Evolutionary conservation across 2,329 filamentous ascomycete genomes (phyloP).

Genomic region (Achaetomium macrosporum): DNA sequence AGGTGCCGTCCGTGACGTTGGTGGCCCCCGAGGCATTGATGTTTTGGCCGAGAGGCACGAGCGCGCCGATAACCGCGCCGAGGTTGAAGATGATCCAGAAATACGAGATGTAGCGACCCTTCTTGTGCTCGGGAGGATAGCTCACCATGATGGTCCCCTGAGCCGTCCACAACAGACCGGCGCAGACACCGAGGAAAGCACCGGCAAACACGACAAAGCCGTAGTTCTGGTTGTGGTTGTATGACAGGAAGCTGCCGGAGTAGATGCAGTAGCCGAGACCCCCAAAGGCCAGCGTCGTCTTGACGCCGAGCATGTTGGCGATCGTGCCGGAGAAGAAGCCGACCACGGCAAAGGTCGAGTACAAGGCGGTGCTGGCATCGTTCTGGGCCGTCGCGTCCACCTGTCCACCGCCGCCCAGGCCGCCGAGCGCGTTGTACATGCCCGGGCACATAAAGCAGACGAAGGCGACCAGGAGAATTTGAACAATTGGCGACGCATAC

Average conservation of each 20-base stretch:
- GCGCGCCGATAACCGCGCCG: constrained; percentile 78
- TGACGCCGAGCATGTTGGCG: constrained; percentile 69
- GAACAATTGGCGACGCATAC: constrained; percentile 68
- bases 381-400: constrained; percentile 49
- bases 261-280: constrained; percentile 75
- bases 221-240: constrained; percentile 59
- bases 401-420: constrained; percentile 56
- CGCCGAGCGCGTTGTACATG: constrained; percentile 61
- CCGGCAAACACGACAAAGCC: constrained; percentile 74
- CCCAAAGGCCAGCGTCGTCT: constrained; percentile 61
- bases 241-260: constrained; percentile 63
- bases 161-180: constrained; percentile 74
- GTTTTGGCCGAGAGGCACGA: constrained; percentile 70
- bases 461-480: constrained; percentile 65
- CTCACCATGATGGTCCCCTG: constrained; percentile 87
- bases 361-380: constrained; percentile 63
- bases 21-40: constrained; percentile 47
- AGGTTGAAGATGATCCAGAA: constrained; percentile 97
- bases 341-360: constrained; percentile 63
- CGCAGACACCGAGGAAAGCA: constrained; percentile 69
- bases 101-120: constrained; percentile 82
- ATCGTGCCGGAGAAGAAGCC: constrained; percentile 71
- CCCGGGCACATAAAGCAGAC: constrained; percentile 64
- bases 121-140: constrained; percentile 73
- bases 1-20: constrained; percentile 70